Conservation (phyloP, 2,329 filamentous ascomycete genomes). For the Ophiobolus disseminans region DNA sequence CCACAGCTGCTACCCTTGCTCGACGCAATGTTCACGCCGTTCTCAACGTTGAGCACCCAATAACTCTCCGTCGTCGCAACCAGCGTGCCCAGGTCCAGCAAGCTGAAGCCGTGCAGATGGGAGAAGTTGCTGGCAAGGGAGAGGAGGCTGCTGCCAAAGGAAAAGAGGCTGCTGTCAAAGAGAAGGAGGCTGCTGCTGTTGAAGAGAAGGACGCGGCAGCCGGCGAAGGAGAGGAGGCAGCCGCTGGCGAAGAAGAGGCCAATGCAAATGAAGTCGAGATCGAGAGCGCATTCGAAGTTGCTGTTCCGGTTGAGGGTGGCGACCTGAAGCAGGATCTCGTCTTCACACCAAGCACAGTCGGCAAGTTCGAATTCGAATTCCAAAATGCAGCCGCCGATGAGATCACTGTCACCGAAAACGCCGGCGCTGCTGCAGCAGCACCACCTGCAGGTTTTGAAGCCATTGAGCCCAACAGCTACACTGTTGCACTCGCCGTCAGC, state of each 20-base stretch:
- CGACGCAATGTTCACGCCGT: not conserved
- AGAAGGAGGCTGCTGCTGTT: not conserved
- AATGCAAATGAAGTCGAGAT: slow-evolving; percentile 22
- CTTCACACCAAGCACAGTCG: slow-evolving; percentile 30
- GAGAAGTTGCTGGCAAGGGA: slow-evolving; percentile 3
- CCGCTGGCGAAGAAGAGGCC: not conserved
- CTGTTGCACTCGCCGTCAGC: slow-evolving; percentile 21
- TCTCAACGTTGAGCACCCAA: not conserved
- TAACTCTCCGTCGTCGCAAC: slow-evolving; percentile 1
- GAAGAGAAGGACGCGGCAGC: not conserved
- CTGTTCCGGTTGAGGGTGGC: slow-evolving; percentile 17
- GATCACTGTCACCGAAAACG: slow-evolving; percentile 30
- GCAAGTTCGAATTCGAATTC: slow-evolving; percentile 31
- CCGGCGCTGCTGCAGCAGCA: slow-evolving; percentile 17
- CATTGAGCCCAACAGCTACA: slow-evolving; percentile 26
- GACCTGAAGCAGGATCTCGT: slow-evolving; percentile 32
- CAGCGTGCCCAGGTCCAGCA: slow-evolving; percentile 1
- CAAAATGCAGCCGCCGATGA: slow-evolving; percentile 21
- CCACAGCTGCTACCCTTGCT: not conserved
- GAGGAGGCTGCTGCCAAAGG: slow-evolving; percentile 4
- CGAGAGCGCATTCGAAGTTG: slow-evolving; percentile 14
- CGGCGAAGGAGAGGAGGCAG: not conserved
- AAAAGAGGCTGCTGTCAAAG: not conserved
- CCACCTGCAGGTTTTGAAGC: slow-evolving; percentile 29
- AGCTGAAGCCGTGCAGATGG: not conserved